phyloP scores from a whole-genome alignment of 2,329 filamentous ascomycete species.

The Aspergillus tamarii region DNA sequence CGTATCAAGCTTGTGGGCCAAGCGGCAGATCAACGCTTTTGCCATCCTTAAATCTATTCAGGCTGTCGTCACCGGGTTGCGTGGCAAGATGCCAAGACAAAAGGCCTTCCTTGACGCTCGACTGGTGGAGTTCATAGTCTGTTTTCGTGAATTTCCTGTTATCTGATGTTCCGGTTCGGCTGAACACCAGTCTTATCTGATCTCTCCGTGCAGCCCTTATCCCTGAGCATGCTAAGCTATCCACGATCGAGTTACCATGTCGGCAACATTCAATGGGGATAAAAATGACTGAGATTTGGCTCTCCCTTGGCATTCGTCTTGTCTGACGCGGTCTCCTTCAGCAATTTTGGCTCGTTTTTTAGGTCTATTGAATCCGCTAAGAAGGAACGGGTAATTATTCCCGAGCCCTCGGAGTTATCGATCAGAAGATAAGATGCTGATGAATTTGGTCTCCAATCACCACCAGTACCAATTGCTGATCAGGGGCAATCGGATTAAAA shows the following conservation, averaged over 20 bases:
- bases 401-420: slow-evolving; percentile 1
- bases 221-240: background rate
- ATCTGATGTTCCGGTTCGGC: background rate
- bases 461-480: background rate
- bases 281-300: background rate
- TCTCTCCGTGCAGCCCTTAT: background rate
- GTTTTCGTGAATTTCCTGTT: background rate
- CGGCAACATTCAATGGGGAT: background rate
- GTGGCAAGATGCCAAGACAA: background rate
- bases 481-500: background rate
- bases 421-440: background rate
- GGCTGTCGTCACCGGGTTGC: background rate
- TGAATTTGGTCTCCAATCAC: background rate
- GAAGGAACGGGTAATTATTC: background rate
- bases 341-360: background rate
- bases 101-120: background rate
- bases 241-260: background rate
- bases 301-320: background rate
- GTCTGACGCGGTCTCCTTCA: background rate
- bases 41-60: background rate
- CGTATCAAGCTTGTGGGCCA: background rate
- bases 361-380: background rate
- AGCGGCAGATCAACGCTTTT: background rate
- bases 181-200: background rate
- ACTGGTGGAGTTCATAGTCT: background rate